phyloP scores from a whole-genome alignment of 2,329 filamentous ascomycete genomes.

The Trichophyton benhamiae region DNA sequence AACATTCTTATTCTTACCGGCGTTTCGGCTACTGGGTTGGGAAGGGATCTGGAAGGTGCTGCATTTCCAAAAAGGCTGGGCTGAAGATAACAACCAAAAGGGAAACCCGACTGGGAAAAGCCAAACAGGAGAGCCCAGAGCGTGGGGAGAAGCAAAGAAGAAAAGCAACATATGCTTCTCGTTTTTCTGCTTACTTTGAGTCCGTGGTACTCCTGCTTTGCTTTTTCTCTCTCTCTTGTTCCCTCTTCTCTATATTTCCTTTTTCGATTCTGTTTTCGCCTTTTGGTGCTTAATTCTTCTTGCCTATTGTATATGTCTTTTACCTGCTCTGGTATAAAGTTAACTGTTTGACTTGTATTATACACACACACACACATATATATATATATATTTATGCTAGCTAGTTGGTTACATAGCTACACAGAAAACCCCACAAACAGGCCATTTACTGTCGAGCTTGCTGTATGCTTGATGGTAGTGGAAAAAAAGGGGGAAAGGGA shows the following conservation, averaged over 20 bases:
- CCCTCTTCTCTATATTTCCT: neutral
- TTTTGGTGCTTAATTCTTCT: neutral
- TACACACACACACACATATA: neutral
- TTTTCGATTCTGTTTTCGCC: neutral
- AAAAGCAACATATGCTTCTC: neutral
- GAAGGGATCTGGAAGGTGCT: neutral
- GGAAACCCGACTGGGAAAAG: constrained; percentile 2
- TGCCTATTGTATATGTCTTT: constrained; percentile 1
- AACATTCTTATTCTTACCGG: neutral
- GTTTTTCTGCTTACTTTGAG: neutral
- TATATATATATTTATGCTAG: neutral
- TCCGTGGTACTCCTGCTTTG: neutral
- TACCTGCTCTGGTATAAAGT: neutral
- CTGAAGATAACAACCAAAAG: constrained; percentile 1
- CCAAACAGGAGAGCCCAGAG: neutral
- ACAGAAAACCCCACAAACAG: neutral
- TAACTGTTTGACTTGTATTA: neutral
- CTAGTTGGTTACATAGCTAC: constrained; percentile 2
- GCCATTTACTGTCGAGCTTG: neutral
- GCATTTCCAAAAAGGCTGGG: neutral
- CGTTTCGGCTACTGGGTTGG: neutral
- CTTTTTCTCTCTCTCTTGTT: neutral
- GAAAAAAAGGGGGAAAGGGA: neutral
- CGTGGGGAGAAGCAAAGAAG: neutral
- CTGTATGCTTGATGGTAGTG: neutral